These are phyloP conservation scores for Omphalotus guepiniiformis DNA, from an alignment of 768 basidiomycete genomes.

Conservation along the genomic window DNA sequence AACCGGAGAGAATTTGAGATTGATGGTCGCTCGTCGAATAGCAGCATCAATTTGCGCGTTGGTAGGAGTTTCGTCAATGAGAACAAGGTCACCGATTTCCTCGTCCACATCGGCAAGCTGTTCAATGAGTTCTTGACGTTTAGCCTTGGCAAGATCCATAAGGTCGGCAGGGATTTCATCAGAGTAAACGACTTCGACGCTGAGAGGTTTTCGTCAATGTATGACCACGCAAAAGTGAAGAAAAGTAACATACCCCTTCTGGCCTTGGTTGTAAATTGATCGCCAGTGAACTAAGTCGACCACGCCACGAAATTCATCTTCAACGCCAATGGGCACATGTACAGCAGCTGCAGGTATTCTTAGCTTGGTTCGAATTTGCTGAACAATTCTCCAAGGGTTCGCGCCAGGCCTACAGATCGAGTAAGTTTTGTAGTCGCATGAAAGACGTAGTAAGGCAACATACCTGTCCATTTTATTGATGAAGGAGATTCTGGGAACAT, in stretches of 20 bases:
- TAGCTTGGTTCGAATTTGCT: slow-evolving; percentile 88
- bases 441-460: slow-evolving; percentile 4
- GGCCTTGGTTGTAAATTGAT: slow-evolving; percentile 89
- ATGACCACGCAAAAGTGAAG: slow-evolving; percentile 4
- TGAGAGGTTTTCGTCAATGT: slow-evolving; percentile 30
- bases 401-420: slow-evolving; percentile 74
- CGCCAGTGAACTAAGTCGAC: slow-evolving; percentile 95
- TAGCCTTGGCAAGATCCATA: slow-evolving; percentile 69
- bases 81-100: slow-evolving; percentile 84
- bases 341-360: slow-evolving; percentile 92
- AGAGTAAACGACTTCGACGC: slow-evolving; percentile 71
- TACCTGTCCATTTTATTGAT: slow-evolving; percentile 85
- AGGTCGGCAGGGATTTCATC: slow-evolving; percentile 85
- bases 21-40: slow-evolving; percentile 84
- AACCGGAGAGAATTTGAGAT: slow-evolving; percentile 91
- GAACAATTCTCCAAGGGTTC: slow-evolving; percentile 93
- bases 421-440: neutral
- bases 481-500: slow-evolving; percentile 90
- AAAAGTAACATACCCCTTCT: slow-evolving; percentile 75
- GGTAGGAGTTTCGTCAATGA: slow-evolving; percentile 77
- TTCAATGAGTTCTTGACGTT: slow-evolving; percentile 90
- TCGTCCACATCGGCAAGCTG: slow-evolving; percentile 97
- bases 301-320: slow-evolving; percentile 84
- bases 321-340: slow-evolving; percentile 90
- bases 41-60: slow-evolving; percentile 74